A percentile compares a stretch with the other conserved stretches of the same genome.
Evolutionary conservation across 1,284 basidiomycete species (phyloP).

Genomic region (Volvariella surrecta): DNA sequence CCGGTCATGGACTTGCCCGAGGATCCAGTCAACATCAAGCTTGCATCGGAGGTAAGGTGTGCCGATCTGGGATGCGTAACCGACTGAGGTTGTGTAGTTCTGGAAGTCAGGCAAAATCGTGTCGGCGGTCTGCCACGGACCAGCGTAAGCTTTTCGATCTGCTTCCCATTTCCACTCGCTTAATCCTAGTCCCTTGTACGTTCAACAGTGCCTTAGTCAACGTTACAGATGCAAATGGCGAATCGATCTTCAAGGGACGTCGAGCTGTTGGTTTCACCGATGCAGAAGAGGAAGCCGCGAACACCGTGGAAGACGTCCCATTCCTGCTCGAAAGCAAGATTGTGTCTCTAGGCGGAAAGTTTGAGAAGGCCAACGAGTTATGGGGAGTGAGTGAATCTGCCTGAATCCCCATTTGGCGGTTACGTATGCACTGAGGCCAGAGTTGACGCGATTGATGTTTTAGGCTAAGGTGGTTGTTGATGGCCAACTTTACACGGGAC

Average conservation of each 20-base stretch:
- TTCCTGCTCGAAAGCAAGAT: conserved; percentile 67
- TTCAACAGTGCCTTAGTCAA: conserved; percentile 40
- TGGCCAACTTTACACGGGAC: conserved; percentile 48
- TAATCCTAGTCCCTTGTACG: no score
- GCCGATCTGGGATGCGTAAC: background rate
- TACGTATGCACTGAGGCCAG: background rate
- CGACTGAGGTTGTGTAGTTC: conserved; percentile 30
- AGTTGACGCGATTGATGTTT: no score
- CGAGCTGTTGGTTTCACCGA: conserved; percentile 65
- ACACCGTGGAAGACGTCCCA: conserved; percentile 40
- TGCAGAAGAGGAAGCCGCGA: conserved; percentile 49
- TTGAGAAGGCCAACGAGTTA: conserved; percentile 43
- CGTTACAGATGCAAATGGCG: conserved; percentile 43
- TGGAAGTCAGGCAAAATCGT: conserved; percentile 50
- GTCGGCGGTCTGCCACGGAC: conserved; percentile 71
- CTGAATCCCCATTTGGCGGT: no score
- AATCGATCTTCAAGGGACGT: conserved; percentile 58
- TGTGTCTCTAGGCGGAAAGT: conserved; percentile 53
- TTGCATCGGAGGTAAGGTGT: conserved; percentile 45
- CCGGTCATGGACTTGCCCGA: conserved; percentile 61
- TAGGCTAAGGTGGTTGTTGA: conserved; percentile 35
- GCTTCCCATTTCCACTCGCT: no score
- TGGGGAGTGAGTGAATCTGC: conserved; percentile 40
- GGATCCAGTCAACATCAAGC: conserved; percentile 49
- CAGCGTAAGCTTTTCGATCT: conserved; percentile 38